Percentiles rank a stretch among this genome's conserved stretches.
These are phyloP conservation scores for Penicillium sp. DNA, from an alignment of 2,329 filamentous ascomycete species.

Conservation along the genomic window DNA sequence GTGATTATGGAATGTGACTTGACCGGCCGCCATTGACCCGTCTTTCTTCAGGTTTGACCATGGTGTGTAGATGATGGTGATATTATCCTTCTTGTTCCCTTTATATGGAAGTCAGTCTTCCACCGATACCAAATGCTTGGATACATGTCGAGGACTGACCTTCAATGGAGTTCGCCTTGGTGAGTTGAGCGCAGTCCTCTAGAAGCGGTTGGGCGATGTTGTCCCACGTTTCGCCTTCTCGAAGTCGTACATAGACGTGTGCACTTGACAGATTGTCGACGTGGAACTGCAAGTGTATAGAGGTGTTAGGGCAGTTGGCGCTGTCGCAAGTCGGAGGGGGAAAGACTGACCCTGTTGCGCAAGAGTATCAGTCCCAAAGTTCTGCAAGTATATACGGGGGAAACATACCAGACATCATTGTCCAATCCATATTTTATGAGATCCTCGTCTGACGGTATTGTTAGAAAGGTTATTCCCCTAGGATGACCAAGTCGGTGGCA, in stretches of 20 bases:
- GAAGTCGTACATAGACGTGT: conserved; percentile 89
- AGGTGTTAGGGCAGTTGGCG: conserved; percentile 10
- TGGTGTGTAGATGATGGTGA: conserved; percentile 95
- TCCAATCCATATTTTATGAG: conserved; percentile 89
- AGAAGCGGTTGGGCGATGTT: conserved; percentile 70
- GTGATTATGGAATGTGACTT: conserved; percentile 89
- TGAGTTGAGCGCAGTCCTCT: conserved; percentile 89
- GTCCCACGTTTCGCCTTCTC: conserved; percentile 79
- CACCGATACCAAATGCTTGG: not conserved
- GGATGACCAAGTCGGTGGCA: conserved; percentile 29
- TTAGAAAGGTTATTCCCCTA: not conserved
- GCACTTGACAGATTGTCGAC: conserved; percentile 95
- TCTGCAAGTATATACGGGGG: not conserved
- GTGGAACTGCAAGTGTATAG: conserved; percentile 66
- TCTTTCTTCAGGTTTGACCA: conserved; percentile 97
- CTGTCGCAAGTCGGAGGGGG: not conserved
- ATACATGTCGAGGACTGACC: conserved; percentile 48
- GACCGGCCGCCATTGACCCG: conserved; percentile 90
- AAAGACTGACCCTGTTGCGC: conserved; percentile 30
- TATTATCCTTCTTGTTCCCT: conserved; percentile 98
- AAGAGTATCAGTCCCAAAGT: conserved; percentile 6
- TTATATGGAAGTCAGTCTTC: conserved; percentile 13
- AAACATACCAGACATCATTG: conserved; percentile 80
- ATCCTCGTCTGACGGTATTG: conserved; percentile 70
- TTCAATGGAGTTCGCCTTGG: conserved; percentile 98